A percentile compares a stretch with the other conserved stretches of the same genome.
Conservation (phyloP, 352 stramenopile genomes). For the Globisporangium cylindrosporum region DNA sequence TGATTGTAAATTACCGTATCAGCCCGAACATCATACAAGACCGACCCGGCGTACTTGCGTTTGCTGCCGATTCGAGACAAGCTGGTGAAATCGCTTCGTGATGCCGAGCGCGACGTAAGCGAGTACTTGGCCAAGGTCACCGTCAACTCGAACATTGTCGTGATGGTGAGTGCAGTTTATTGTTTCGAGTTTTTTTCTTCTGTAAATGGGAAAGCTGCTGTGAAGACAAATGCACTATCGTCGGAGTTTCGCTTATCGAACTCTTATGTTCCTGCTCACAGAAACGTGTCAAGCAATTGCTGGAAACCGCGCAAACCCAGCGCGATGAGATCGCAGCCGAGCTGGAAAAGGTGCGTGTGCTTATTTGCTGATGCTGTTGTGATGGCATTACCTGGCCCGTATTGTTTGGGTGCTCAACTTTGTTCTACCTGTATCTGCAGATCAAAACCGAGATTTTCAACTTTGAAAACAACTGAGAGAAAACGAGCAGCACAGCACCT, state of each 20-base stretch:
- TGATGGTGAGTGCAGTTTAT: constrained; percentile 45
- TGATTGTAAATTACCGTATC: background rate
- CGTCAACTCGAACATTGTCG: constrained; percentile 77
- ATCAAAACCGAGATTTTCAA: constrained; percentile 10
- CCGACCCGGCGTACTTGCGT: constrained; percentile 63
- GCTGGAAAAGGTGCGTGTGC: constrained; percentile 38
- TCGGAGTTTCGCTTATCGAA: background rate
- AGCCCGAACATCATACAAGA: constrained; percentile 46
- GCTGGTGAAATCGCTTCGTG: constrained; percentile 64
- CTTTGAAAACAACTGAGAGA: constrained; percentile 8
- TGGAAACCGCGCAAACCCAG: constrained; percentile 60
- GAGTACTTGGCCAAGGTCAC: constrained; percentile 65
- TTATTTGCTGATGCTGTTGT: background rate
- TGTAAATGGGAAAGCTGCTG: background rate
- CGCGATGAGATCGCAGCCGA: constrained; percentile 47
- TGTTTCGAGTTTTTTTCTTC: background rate
- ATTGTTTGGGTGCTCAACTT: background rate
- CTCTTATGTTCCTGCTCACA: background rate
- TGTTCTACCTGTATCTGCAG: background rate
- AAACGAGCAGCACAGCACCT: background rate
- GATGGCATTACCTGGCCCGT: background rate
- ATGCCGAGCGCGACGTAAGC: constrained; percentile 63
- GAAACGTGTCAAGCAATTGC: constrained; percentile 62
- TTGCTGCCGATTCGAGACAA: constrained; percentile 57
- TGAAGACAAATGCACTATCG: background rate